Evolutionary conservation across 2,329 filamentous ascomycete genomes (phyloP), one percentile per base, ranked within the genome.

Genomic region (Penicillium sumatraense): DNA sequence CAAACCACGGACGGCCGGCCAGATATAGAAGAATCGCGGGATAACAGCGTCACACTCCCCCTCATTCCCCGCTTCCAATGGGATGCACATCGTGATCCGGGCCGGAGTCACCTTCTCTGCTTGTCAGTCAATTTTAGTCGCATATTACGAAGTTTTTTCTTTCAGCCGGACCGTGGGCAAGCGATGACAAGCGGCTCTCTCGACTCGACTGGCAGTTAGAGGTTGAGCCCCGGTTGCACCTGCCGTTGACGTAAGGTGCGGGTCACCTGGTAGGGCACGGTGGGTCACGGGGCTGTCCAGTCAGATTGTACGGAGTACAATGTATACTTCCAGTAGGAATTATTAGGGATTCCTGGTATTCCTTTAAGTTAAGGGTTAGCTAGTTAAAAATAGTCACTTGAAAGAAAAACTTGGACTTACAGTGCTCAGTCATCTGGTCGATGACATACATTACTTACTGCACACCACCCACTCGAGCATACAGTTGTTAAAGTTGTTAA

Each of bases 121-220:
- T n/a, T n/a, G n/a, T n/a, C n/a, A n/a, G n/a, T n/a, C n/a, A n/a
- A n/a, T n/a, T n/a, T n/a, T n/a, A n/a, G n/a, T n/a, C n/a, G n/a
- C n/a, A n/a, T n/a, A n/a, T n/a, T n/a, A n/a, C n/a, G n/a, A n/a
- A n/a, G n/a, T 67, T 67, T 58, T 63, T 56, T 70, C 67, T 70
- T 66, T 70, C 62, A 69, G 47, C 40, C 60, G 51, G 50, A 41
- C 68, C 70, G 70, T 65, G 47, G 65, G 48, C 61, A 72, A 71
- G 68, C 70, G 70, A 67, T 46, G 66, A 41, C 67, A 72, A 72
- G 69, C 70, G 69, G 51, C n/a, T 46, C 41, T 44, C 33, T 53
- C 14, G 51, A 48, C 46, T 49, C 54, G 33, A 52, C 60, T 56
- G 41, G 53, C 42, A 46, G 42, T 46, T 46, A 46, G 42, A 46